A percentile compares a stretch with the other conserved stretches of the same genome.
phyloP scores from a whole-genome alignment of 306 rosid genomes.

The Rubus idaeus region DNA sequence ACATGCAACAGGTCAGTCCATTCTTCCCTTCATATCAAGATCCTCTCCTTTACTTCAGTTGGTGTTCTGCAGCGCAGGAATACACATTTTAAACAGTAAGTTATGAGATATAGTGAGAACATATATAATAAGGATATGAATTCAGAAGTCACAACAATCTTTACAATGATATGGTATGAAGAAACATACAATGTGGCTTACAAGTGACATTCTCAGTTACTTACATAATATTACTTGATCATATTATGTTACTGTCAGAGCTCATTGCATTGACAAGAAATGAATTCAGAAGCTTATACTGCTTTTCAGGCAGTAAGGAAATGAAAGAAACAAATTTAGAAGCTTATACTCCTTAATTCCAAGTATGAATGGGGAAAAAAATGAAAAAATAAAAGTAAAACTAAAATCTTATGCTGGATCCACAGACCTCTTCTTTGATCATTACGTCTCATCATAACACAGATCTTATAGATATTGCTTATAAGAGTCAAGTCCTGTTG shows the following conservation, averaged over 20 bases:
- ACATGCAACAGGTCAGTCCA: not conserved
- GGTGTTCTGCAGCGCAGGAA: not conserved
- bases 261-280: no score
- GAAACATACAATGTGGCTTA: not conserved
- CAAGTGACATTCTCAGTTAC: not conserved
- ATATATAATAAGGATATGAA: no score
- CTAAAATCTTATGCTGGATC: slow-evolving; percentile 63
- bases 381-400: not conserved
- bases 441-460: no score
- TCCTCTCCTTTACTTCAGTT: not conserved
- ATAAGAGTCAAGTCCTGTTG: no score
- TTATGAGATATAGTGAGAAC: no score
- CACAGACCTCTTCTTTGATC: not conserved
- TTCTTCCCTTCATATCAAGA: not conserved
- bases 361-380: no score
- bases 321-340: not conserved
- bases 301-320: not conserved
- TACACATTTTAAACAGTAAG: not conserved
- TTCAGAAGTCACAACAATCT: not conserved
- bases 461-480: not conserved
- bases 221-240: not conserved
- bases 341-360: not conserved
- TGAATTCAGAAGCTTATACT: not conserved
- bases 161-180: not conserved
- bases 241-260: no score